Evolutionary conservation across 2,329 filamentous ascomycete genomes (phyloP).

Genomic region (Davidsoniella neocaledoniae): DNA sequence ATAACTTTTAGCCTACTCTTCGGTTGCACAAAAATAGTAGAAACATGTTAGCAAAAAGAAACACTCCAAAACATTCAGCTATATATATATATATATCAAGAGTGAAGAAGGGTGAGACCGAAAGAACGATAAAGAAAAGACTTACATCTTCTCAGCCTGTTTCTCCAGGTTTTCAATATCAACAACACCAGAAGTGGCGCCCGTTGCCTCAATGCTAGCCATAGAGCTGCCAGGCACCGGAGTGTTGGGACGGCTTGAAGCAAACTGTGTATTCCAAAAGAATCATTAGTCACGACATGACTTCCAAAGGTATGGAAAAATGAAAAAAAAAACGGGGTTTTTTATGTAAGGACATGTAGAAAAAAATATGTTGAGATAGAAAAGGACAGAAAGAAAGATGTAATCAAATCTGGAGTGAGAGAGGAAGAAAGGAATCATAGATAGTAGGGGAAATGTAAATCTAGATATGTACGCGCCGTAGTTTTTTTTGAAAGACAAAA

Average conservation of each 20-base stretch:
- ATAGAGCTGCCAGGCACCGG: conserved; percentile 4
- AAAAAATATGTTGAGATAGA: no score
- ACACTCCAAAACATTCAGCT: no score
- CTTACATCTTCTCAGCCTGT: conserved; percentile 15
- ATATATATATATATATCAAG: not conserved
- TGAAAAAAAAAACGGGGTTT: no score
- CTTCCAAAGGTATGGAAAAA: no score
- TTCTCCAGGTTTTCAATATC: conserved; percentile 14
- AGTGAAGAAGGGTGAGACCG: not conserved
- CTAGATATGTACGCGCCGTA: no score
- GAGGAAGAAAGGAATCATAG: no score
- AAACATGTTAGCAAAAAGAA: not conserved
- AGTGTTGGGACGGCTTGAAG: conserved; percentile 8
- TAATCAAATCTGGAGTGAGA: no score
- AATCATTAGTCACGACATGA: not conserved
- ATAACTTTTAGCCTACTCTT: not conserved
- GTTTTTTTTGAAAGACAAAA: no score
- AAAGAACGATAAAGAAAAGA: not conserved
- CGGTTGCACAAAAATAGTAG: not conserved
- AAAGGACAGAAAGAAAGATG: no score
- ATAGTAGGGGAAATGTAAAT: no score
- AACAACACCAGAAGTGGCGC: conserved; percentile 6
- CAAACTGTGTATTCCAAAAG: conserved; percentile 5
- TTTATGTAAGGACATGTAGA: no score
- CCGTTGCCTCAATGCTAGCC: not conserved